Conservation (phyloP, 768 basidiomycete species). For the Hericium alpestre region DNA sequence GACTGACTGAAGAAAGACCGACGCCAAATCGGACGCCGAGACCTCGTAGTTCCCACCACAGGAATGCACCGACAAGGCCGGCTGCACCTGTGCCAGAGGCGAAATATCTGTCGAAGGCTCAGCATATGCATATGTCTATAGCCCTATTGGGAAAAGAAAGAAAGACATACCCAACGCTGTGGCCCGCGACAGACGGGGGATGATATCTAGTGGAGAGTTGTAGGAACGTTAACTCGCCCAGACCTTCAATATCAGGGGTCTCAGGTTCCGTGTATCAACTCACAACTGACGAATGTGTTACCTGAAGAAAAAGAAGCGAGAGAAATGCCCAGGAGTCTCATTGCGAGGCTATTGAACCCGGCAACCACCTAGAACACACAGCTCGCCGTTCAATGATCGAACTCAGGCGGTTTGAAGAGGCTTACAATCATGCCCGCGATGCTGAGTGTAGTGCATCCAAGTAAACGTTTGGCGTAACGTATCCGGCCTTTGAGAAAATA, state of each 20-base stretch:
- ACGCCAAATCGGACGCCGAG: constrained; percentile 79
- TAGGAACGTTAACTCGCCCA: constrained; percentile 91
- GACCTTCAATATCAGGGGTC: constrained; percentile 33
- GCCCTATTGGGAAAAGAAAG: neutral
- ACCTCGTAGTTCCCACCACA: constrained; percentile 90
- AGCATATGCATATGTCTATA: neutral
- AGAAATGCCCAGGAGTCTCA: constrained; percentile 11
- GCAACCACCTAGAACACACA: constrained; percentile 8
- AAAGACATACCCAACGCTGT: constrained; percentile 58
- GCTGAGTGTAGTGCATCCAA: constrained; percentile 67
- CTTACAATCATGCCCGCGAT: constrained; percentile 82
- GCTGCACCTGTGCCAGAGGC: constrained; percentile 92
- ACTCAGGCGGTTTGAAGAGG: too few species aligned
- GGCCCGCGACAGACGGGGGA: constrained; percentile 59
- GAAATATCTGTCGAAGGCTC: constrained; percentile 52
- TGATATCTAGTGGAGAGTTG: constrained; percentile 83
- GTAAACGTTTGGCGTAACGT: constrained; percentile 63
- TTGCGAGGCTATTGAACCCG: constrained; percentile 5
- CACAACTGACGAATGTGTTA: constrained; percentile 1
- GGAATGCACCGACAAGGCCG: constrained; percentile 80
- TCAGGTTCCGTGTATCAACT: neutral
- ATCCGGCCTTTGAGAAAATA: constrained; percentile 82
- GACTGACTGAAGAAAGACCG: constrained; percentile 67
- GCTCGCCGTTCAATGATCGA: neutral
- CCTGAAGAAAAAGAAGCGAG: constrained; percentile 6